Conservation (phyloP, 768 basidiomycete genomes). For the Leccinum incarnatum region DNA sequence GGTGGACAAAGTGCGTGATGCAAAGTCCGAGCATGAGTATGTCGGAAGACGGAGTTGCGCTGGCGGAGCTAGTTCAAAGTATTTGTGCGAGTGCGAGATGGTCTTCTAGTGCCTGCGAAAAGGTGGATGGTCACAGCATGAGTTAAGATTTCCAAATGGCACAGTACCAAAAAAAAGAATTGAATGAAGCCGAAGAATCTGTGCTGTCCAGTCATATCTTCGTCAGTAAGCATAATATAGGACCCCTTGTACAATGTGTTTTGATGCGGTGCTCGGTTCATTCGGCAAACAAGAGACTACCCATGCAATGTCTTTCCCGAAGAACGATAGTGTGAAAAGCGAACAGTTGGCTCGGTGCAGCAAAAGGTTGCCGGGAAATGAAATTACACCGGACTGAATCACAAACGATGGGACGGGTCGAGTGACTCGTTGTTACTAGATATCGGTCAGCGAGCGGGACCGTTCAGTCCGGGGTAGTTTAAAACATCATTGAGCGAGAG, state of each 20-base stretch:
- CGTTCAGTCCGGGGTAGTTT: neutral
- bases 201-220: neutral
- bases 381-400: neutral
- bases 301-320: neutral
- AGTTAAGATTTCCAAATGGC: too few relatives aligned
- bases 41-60: neutral
- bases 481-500: neutral
- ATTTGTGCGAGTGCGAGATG: neutral
- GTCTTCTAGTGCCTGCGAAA: neutral
- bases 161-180: neutral
- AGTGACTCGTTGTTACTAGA: neutral
- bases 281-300: neutral
- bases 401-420: neutral
- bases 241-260: neutral
- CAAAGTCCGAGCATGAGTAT: neutral
- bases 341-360: neutral
- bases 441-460: neutral
- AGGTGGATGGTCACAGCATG: neutral
- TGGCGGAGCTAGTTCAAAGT: neutral
- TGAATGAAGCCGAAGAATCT: neutral
- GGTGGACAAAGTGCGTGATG: too few relatives aligned
- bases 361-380: neutral
- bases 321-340: neutral
- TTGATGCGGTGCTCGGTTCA: neutral
- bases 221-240: neutral